Percentiles rank a stretch among this genome's conserved stretches.
phyloP scores from a whole-genome alignment of 2,329 filamentous ascomycete genomes.

The Penicillium sp. region DNA sequence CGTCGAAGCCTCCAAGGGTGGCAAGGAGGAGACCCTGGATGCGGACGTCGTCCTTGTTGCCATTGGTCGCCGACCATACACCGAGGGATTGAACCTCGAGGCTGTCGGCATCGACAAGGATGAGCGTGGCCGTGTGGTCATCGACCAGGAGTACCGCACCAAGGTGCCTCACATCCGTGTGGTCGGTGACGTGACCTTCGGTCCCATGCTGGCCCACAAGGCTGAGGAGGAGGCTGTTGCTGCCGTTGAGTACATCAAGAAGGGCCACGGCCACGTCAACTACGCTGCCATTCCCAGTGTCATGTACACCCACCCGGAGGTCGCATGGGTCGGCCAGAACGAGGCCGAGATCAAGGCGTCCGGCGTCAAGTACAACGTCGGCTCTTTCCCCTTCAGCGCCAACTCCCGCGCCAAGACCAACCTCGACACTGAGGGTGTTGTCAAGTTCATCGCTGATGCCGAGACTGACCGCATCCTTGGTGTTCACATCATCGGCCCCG shows the following conservation, averaged over 20 bases:
- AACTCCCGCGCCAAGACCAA: slow-evolving; percentile 99
- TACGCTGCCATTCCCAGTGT: slow-evolving; percentile 95
- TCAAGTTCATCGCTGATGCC: slow-evolving; percentile 94
- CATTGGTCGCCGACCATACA: slow-evolving; percentile 94
- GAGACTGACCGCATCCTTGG: slow-evolving; percentile 94
- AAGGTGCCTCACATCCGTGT: slow-evolving; percentile 96
- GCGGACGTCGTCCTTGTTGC: slow-evolving; percentile 94
- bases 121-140: slow-evolving; percentile 88
- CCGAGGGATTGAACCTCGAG: slow-evolving; percentile 81
- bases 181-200: slow-evolving; percentile 93
- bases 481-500: slow-evolving; percentile 92
- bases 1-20: slow-evolving; percentile 89
- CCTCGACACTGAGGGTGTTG: slow-evolving; percentile 87
- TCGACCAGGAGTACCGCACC: slow-evolving; percentile 98
- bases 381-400: slow-evolving; percentile 93
- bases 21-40: slow-evolving; percentile 86
- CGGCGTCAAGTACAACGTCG: slow-evolving; percentile 85
- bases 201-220: slow-evolving; percentile 98
- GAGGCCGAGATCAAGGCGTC: slow-evolving; percentile 91
- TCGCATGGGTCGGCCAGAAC: slow-evolving; percentile 96
- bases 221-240: slow-evolving; percentile 97
- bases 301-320: slow-evolving; percentile 99
- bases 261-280: slow-evolving; percentile 97
- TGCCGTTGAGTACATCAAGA: slow-evolving; percentile 93
- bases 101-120: slow-evolving; percentile 71